phyloP scores from a whole-genome alignment of 306 rosid genomes.

The Carpinus viminea region DNA sequence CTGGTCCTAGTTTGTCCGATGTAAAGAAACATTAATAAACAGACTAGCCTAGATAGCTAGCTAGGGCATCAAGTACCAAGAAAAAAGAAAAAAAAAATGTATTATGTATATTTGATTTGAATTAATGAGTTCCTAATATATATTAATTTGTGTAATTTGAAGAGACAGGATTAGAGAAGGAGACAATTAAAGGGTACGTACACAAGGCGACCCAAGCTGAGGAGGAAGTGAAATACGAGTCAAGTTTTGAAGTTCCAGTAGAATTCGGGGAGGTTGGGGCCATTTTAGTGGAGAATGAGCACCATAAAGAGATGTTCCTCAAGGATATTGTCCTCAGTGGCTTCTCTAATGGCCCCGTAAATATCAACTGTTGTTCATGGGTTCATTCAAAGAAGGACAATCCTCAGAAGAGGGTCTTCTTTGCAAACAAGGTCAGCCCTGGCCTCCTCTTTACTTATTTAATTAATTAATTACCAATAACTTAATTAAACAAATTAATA shows the following conservation, averaged over 20 bases:
- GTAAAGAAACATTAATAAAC: too few species aligned
- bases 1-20: too few species aligned
- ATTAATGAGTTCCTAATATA: neutral
- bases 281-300: conserved; percentile 63
- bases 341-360: conserved; percentile 29
- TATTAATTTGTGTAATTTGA: neutral
- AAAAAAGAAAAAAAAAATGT: too few species aligned
- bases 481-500: too few species aligned
- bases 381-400: conserved; percentile 59
- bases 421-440: conserved; percentile 50
- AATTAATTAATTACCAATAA: too few species aligned
- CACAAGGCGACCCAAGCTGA: conserved; percentile 35
- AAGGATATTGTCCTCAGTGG: conserved; percentile 47
- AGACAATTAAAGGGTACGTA: conserved; percentile 46
- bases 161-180: conserved; percentile 62
- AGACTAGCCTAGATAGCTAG: too few species aligned
- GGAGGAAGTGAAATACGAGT: conserved; percentile 41
- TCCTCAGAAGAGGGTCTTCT: conserved; percentile 54
- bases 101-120: too few species aligned
- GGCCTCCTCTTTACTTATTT: too few species aligned
- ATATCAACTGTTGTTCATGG: conserved; percentile 58
- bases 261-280: conserved; percentile 72
- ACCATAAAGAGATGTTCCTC: conserved; percentile 66
- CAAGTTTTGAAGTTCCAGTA: conserved; percentile 42
- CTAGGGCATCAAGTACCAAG: too few species aligned